Base-by-base conservation (phyloP, 805 yeast genomes). In the Saccharomycopsis selenospora region DNA sequence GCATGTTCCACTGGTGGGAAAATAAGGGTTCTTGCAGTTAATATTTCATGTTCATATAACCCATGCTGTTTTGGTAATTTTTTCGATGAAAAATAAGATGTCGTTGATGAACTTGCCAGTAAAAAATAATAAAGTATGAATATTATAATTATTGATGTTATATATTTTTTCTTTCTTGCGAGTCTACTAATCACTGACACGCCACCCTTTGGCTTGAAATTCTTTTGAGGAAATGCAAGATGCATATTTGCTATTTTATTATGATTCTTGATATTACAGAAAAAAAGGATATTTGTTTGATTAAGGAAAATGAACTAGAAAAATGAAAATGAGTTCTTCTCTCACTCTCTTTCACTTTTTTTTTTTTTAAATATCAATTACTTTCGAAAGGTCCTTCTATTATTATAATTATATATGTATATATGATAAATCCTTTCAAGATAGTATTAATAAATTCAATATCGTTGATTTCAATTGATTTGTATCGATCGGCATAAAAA, bases 1-100 rank as follows among this genome's bases (percentile, higher is more conserved):
- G 85, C 81, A 57, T 84, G 81, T 55, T 84, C 89, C 30, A 83
- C 72, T n/a, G 79, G 75, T n/a, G 93, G 93, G 59, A 75, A 84
- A 11, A 85, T 80, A 58, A 77, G 72, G 33, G 71, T 68, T 17
- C 79, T 71, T 10, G 68, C 63, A 13, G 82, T 74, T 18, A 67
- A 69, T 24, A 79, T 68, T 49, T 74, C 77, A 40, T 68, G 60
- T 13, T 59, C 56, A 56, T 69, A 72, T 33, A 68, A 61, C 0
- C 80, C 79, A 57, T 73, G 80, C 14, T 56, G 56, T 23, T 56
- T 52, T 3, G 70, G 67, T 36, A 60, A 57, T 13, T 54, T 53
- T 18, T 46, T 49, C 5, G 46, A 23, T 20, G 46, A 53, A 7
- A 47, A 47, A 22, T 36, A 44, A 10, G 46, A 42, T 3, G 49